Conservation (phyloP, 2,329 filamentous ascomycete genomes). For the Fusarium subtropicale region DNA sequence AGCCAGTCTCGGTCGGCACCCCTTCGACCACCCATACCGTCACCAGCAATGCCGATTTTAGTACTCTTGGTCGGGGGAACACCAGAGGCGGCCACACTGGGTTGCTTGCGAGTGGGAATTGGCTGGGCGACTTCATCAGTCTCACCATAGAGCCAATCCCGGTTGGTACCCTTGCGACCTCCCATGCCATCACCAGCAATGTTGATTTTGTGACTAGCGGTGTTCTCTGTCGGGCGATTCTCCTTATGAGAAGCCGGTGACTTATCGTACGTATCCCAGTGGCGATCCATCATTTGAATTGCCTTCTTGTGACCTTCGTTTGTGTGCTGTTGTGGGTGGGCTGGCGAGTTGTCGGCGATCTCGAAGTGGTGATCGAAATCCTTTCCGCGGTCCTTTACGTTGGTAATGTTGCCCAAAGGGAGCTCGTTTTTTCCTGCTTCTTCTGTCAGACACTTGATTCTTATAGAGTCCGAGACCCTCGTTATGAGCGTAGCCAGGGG, state of each 20-base stretch:
- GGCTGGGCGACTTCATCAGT: slow-evolving; percentile 48
- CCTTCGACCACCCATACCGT: slow-evolving; percentile 73
- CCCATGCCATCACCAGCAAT: slow-evolving; percentile 76
- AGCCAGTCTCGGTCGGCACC: slow-evolving; percentile 67
- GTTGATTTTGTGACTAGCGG: slow-evolving; percentile 54
- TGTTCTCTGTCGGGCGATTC: slow-evolving; percentile 61
- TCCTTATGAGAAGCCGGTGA: slow-evolving; percentile 67
- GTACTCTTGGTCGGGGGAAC: slow-evolving; percentile 32
- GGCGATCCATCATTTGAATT: slow-evolving; percentile 78
- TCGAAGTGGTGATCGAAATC: slow-evolving; percentile 83
- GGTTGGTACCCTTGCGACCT: slow-evolving; percentile 64
- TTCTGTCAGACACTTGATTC: slow-evolving; percentile 75
- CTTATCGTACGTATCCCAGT: slow-evolving; percentile 67
- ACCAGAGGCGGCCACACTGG: slow-evolving; percentile 22
- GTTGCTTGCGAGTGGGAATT: slow-evolving; percentile 36
- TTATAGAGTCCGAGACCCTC: slow-evolving; percentile 78
- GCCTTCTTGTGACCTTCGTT: slow-evolving; percentile 74
- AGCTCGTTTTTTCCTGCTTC: slow-evolving; percentile 56
- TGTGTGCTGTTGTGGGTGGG: slow-evolving; percentile 58
- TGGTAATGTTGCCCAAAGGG: slow-evolving; percentile 75
- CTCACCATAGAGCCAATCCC: slow-evolving; percentile 66
- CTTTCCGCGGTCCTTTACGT: slow-evolving; percentile 78
- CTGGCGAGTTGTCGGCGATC: slow-evolving; percentile 76
- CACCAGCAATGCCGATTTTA: slow-evolving; percentile 62
- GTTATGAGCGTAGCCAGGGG: slow-evolving; percentile 70